A percentile compares a stretch with the other conserved stretches of the same genome.
Conservation (phyloP, 192 early-diverging fungal species). For the Podila verticillata region DNA sequence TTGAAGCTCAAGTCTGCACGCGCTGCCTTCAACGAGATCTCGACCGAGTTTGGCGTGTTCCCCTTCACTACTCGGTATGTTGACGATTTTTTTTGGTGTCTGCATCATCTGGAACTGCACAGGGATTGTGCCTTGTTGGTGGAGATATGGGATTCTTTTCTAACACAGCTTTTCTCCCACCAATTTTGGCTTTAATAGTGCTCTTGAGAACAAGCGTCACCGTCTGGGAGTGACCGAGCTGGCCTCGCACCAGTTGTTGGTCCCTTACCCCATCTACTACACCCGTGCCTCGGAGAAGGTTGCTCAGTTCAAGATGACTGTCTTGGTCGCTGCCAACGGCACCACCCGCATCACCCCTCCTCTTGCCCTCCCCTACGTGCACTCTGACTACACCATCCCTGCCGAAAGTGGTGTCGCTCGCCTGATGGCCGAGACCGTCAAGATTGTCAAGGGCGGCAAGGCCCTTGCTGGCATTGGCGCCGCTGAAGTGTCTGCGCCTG, state of each 20-base stretch:
- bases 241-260: constrained; percentile 69
- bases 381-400: constrained; percentile 70
- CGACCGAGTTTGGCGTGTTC: constrained; percentile 72
- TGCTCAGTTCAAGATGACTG: constrained; percentile 82
- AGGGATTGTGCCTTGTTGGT: constrained; percentile 15
- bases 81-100: constrained; percentile 25
- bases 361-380: constrained; percentile 79
- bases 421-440: constrained; percentile 45
- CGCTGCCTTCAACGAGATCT: constrained; percentile 70
- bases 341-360: constrained; percentile 73
- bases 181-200: constrained; percentile 19
- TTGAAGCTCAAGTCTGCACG: constrained; percentile 75
- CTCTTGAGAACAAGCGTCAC: constrained; percentile 51
- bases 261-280: constrained; percentile 68
- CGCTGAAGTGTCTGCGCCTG: constrained; percentile 45
- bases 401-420: constrained; percentile 46
- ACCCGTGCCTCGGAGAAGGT: constrained; percentile 60
- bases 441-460: constrained; percentile 49
- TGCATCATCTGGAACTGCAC: not conserved
- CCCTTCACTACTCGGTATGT: constrained; percentile 76
- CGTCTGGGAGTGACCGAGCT: constrained; percentile 79
- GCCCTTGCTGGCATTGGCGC: constrained; percentile 30
- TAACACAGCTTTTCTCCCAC: not conserved
- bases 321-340: constrained; percentile 67
- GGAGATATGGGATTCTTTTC: not conserved